Evolutionary conservation across 805 yeast species (phyloP).

Genomic region (Spathaspora sp.): DNA sequence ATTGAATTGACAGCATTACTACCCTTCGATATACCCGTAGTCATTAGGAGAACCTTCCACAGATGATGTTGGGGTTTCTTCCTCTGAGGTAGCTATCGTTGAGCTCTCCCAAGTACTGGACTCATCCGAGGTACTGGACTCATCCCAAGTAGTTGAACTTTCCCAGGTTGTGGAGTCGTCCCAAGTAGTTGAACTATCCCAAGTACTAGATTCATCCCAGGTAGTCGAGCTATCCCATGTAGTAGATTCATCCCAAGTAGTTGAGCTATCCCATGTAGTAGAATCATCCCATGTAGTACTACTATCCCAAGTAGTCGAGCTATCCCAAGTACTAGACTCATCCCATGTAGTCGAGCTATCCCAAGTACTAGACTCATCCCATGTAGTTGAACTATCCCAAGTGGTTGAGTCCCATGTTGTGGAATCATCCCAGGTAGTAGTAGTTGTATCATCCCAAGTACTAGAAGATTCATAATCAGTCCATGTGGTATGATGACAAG

Average conservation of each 20-base stretch:
- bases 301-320: not conserved
- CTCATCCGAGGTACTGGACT: not conserved
- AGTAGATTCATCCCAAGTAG: not conserved
- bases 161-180: not conserved
- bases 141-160: not conserved
- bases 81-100: not conserved
- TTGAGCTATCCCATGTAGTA: not conserved
- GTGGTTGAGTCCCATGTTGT: not conserved
- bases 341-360: not conserved
- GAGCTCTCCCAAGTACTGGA: no score
- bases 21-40: not conserved
- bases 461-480: not conserved
- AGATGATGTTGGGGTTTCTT: not conserved
- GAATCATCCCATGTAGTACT: not conserved
- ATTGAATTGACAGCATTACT: no score
- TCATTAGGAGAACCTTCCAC: not conserved
- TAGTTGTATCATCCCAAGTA: not conserved
- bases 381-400: not conserved
- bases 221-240: not conserved
- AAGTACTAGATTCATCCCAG: not conserved
- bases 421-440: not conserved
- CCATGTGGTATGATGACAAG: not conserved
- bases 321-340: no score
- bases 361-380: not conserved
- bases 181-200: not conserved